These are phyloP conservation scores for Verticillium klebahnii DNA, from an alignment of 2,329 filamentous ascomycete species.

Conservation along the genomic window DNA sequence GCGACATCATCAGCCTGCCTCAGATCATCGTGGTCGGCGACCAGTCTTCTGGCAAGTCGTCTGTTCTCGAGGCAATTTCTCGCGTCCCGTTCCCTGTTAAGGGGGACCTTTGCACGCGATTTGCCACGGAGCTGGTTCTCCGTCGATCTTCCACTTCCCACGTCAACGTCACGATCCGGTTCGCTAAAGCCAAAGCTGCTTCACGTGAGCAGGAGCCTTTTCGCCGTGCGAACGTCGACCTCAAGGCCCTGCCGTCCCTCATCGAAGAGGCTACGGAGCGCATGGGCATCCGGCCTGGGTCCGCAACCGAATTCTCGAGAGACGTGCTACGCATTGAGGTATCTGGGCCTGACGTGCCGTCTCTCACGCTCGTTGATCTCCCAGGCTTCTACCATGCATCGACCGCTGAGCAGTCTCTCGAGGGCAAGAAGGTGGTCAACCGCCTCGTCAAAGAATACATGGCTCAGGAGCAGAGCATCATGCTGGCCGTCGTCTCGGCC, in stretches of 20 bases:
- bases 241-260: constrained; percentile 23
- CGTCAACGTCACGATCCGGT: constrained; percentile 31
- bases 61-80: constrained; percentile 60
- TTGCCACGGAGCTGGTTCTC: constrained; percentile 58
- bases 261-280: constrained; percentile 32
- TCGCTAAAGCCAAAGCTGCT: constrained; percentile 1
- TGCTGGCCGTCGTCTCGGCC: constrained; percentile 54
- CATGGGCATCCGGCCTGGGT: constrained; percentile 42
- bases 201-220: background rate
- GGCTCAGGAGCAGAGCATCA: constrained; percentile 49
- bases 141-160: constrained; percentile 31
- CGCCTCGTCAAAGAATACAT: constrained; percentile 53
- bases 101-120: constrained; percentile 56
- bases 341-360: constrained; percentile 38
- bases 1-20: constrained; percentile 33
- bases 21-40: constrained; percentile 56
- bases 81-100: constrained; percentile 55
- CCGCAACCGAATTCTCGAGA: constrained; percentile 33
- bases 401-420: constrained; percentile 39
- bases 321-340: constrained; percentile 45
- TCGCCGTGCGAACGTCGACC: constrained; percentile 14
- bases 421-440: constrained; percentile 38
- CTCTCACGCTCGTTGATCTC: constrained; percentile 55
- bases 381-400: constrained; percentile 49
- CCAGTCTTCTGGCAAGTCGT: constrained; percentile 60